Evolutionary conservation across 371 early-diverging fungal genomes (phyloP).

Genomic region (Basidiobolus meristosporus): DNA sequence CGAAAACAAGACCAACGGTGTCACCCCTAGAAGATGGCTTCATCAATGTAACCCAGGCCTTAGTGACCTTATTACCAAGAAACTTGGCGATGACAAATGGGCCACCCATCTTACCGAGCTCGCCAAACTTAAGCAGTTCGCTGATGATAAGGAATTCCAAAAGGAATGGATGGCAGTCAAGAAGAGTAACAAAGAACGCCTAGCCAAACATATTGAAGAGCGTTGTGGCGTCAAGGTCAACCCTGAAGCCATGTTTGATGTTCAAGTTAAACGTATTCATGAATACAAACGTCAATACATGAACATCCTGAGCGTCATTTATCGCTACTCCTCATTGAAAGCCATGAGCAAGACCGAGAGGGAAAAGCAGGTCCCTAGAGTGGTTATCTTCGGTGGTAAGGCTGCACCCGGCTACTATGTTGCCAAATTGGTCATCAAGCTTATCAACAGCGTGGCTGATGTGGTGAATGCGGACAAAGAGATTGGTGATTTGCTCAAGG

Average conservation of each 20-base stretch:
- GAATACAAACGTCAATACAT: constrained; percentile 94
- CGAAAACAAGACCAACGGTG: constrained; percentile 84
- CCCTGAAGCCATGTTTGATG: constrained; percentile 73
- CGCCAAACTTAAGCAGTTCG: constrained; percentile 27
- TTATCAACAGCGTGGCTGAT: constrained; percentile 74
- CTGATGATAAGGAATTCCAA: constrained; percentile 46
- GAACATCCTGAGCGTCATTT: constrained; percentile 81
- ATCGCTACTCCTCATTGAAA: constrained; percentile 67
- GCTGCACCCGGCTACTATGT: constrained; percentile 89
- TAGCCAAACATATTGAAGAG: constrained; percentile 54
- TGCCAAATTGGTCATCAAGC: constrained; percentile 88
- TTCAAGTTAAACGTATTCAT: constrained; percentile 89
- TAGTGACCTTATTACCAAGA: constrained; percentile 51
- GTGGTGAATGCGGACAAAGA: constrained; percentile 62
- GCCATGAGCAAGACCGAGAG: constrained; percentile 36
- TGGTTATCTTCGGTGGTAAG: constrained; percentile 63
- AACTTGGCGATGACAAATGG: constrained; percentile 51
- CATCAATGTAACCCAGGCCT: constrained; percentile 81
- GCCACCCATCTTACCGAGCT: constrained; percentile 44
- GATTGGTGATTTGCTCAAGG: constrained; percentile 59
- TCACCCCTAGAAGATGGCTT: constrained; percentile 83
- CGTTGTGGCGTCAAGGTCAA: constrained; percentile 43
- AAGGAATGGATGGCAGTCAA: constrained; percentile 70
- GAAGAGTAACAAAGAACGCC: constrained; percentile 62
- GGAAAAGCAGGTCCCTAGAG: constrained; percentile 46